Percentiles rank a stretch among this genome's conserved stretches.
Evolutionary conservation across 2,329 filamentous ascomycete species (phyloP).

Genomic region (Stemphylium beticola): DNA sequence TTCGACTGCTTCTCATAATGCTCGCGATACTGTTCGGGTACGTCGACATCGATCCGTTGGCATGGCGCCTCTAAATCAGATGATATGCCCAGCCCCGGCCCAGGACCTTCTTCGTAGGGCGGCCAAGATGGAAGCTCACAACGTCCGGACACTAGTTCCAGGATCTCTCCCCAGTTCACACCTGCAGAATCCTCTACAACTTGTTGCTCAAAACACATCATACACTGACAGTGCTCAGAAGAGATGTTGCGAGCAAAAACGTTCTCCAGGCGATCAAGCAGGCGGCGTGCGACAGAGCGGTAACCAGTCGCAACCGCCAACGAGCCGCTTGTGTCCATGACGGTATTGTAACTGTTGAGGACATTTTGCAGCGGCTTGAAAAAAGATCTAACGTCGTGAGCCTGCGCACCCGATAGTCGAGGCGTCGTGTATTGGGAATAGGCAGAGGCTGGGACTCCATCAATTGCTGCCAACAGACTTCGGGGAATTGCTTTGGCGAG

Average conservation of each 20-base stretch:
- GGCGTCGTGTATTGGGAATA: conserved; percentile 67
- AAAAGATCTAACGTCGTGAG: conserved; percentile 69
- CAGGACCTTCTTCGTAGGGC: conserved; percentile 67
- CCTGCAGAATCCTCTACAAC: conserved; percentile 61
- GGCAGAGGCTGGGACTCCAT: conserved; percentile 61
- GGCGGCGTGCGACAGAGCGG: conserved; percentile 85
- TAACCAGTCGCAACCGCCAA: conserved; percentile 95
- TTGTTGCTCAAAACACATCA: conserved; percentile 72
- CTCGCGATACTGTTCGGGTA: conserved; percentile 89
- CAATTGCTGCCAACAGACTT: conserved; percentile 71
- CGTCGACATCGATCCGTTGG: conserved; percentile 89
- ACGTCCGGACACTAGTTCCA: conserved; percentile 90
- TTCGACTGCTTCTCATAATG: conserved; percentile 91
- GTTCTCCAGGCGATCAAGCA: conserved; percentile 89
- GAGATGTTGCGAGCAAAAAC: conserved; percentile 94
- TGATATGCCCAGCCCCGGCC: conserved; percentile 64
- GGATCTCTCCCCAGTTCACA: conserved; percentile 91
- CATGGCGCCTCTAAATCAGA: conserved; percentile 62
- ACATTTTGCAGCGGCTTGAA: conserved; percentile 85
- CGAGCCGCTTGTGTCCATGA: conserved; percentile 83
- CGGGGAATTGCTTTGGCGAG: conserved; percentile 74
- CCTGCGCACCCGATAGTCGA: conserved; percentile 43
- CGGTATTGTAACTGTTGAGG: conserved; percentile 82
- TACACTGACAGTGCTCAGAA: conserved; percentile 80
- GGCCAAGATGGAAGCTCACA: conserved; percentile 88